Percentiles rank a stretch among this genome's conserved stretches.
phyloP scores from a whole-genome alignment of 257 asterid genomes.

The Verbena officinalis region DNA sequence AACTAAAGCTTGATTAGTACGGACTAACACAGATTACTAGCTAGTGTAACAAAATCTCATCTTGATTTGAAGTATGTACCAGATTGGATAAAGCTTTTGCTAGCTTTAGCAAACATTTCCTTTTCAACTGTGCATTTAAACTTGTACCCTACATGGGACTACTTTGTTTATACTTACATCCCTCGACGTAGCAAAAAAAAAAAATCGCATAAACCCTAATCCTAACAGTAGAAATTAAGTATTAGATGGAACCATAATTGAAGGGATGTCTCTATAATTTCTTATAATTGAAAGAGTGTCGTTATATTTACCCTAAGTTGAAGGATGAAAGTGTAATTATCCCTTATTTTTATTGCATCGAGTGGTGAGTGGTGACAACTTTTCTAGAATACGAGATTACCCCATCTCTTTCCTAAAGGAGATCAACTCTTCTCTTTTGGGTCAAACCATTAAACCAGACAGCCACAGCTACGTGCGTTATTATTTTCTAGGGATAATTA shows the following conservation, averaged over 20 bases:
- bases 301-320: no score
- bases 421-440: slow-evolving; percentile 35
- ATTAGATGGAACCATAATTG: no score
- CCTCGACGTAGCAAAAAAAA: no score
- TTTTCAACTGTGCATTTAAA: not conserved
- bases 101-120: not conserved
- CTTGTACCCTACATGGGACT: no score
- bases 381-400: slow-evolving; percentile 58
- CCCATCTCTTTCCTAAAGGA: slow-evolving; percentile 32
- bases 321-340: no score
- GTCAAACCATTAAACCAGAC: slow-evolving; percentile 32
- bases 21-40: not conserved
- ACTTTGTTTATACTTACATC: no score
- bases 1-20: not conserved
- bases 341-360: not conserved
- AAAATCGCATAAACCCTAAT: no score
- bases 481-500: slow-evolving; percentile 1
- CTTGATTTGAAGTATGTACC: not conserved
- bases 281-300: no score
- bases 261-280: no score
- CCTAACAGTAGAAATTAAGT: no score
- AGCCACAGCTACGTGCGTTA: not conserved
- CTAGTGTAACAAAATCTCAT: not conserved
- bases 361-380: slow-evolving; percentile 2
- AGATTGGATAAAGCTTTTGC: slow-evolving; percentile 6